Percentiles rank a stretch among this genome's conserved stretches.
These are phyloP conservation scores for Porphyrellus cyaneotinctus DNA, from an alignment of 768 basidiomycete genomes.

Conservation along the genomic window DNA sequence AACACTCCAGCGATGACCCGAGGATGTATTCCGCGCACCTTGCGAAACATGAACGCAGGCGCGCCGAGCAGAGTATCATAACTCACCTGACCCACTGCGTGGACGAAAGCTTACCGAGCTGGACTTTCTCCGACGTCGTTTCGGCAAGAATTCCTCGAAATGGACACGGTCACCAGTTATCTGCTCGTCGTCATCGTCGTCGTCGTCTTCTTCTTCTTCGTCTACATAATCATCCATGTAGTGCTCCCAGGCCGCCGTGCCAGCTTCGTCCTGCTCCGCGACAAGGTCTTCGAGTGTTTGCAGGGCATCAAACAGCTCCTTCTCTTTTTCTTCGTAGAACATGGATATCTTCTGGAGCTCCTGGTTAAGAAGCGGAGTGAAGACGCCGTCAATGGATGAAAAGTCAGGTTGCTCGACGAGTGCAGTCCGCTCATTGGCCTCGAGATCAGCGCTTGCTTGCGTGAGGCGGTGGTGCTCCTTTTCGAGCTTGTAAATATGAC, in stretches of 20 bases:
- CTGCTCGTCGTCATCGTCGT: constrained; percentile 44
- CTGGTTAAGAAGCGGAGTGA: constrained; percentile 71
- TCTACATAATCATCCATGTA: constrained; percentile 48
- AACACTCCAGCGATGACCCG: constrained; percentile 36
- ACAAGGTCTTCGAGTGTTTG: constrained; percentile 55
- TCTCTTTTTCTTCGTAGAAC: constrained; percentile 79
- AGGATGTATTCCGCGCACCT: constrained; percentile 10
- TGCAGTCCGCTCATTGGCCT: constrained; percentile 57
- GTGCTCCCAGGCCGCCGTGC: constrained; percentile 44
- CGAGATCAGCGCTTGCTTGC: constrained; percentile 48
- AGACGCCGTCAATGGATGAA: constrained; percentile 51
- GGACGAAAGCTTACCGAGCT: constrained; percentile 24
- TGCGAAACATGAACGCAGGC: neutral
- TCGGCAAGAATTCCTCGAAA: constrained; percentile 27
- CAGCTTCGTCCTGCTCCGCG: constrained; percentile 55
- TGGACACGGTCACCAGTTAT: constrained; percentile 17
- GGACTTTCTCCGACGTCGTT: constrained; percentile 36
- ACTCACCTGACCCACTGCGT: constrained; percentile 24
- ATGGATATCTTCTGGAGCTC: constrained; percentile 76
- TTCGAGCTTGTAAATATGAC: constrained; percentile 81
- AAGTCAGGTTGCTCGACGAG: constrained; percentile 43
- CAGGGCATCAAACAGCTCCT: constrained; percentile 62
- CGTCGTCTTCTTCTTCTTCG: constrained; percentile 60
- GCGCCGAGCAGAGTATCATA: neutral
- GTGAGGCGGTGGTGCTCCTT: constrained; percentile 59